These are phyloP conservation scores for Pichia nakasei DNA, from an alignment of 805 yeast genomes.

Conservation along the genomic window DNA sequence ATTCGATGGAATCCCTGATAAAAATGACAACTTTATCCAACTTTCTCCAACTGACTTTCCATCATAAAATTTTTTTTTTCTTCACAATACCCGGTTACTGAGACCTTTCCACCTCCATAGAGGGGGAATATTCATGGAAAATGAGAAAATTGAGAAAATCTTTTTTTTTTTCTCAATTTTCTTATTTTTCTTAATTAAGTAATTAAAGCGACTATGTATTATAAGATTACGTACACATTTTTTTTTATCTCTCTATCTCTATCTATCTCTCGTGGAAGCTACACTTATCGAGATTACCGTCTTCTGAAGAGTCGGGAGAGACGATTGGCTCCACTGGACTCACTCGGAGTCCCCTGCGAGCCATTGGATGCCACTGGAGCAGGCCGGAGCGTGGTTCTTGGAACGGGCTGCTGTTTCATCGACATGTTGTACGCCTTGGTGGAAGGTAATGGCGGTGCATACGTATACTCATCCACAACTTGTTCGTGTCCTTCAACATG, in stretches of 20 bases:
- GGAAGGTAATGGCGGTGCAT: not conserved
- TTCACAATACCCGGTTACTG: no score
- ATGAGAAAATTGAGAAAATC: no score
- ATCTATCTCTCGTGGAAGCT: not conserved
- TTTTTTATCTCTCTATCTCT: no score
- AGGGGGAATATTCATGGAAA: no score
- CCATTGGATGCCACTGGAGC: not conserved
- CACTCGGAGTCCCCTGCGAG: not conserved
- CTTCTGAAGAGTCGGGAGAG: conserved; percentile 6
- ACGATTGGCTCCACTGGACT: conserved; percentile 2
- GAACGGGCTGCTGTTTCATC: not conserved
- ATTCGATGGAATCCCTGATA: not conserved
- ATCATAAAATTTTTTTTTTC: no score
- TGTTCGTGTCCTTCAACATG: conserved; percentile 3
- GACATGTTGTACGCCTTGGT: not conserved
- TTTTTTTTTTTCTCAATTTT: no score
- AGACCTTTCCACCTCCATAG: no score
- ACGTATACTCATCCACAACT: not conserved
- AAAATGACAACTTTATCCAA: no score
- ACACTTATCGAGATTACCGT: not conserved
- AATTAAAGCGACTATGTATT: no score
- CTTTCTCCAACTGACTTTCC: no score
- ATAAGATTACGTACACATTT: no score
- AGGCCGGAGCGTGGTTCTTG: not conserved
- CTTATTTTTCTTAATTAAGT: no score